phyloP scores from a whole-genome alignment of 306 rosid species.

The Rosa multiflora region DNA sequence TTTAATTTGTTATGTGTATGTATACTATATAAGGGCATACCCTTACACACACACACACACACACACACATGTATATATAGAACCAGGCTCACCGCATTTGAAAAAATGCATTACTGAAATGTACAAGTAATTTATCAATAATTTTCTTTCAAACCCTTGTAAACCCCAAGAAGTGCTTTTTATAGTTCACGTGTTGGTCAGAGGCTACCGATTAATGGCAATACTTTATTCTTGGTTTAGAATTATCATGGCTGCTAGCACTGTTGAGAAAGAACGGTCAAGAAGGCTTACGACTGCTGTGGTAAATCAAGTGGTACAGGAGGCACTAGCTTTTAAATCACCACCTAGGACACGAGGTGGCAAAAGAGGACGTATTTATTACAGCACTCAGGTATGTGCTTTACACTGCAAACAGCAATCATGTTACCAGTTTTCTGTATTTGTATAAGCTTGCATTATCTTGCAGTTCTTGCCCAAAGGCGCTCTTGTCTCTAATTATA shows the following conservation, averaged over 20 bases:
- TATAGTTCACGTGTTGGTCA: neutral
- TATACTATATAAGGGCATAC: neutral
- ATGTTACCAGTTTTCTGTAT: neutral
- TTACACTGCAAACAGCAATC: neutral
- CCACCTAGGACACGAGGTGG: slow-evolving; percentile 96
- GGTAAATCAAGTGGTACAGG: slow-evolving; percentile 84
- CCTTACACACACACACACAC: neutral
- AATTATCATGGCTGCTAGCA: slow-evolving; percentile 80
- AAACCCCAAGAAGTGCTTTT: neutral
- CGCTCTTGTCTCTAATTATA: neutral
- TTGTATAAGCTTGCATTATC: neutral
- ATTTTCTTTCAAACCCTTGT: neutral
- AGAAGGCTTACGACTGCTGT: slow-evolving; percentile 85
- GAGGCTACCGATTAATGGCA: neutral
- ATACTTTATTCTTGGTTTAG: slow-evolving; percentile 36
- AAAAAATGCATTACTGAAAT: neutral
- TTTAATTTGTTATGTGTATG: neutral
- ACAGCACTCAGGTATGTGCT: slow-evolving; percentile 78
- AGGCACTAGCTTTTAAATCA: slow-evolving; percentile 87
- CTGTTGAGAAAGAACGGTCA: slow-evolving; percentile 90
- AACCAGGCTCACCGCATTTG: neutral
- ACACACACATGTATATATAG: neutral
- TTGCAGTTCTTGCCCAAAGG: neutral
- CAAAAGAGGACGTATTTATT: slow-evolving; percentile 89
- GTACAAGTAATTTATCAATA: neutral